These are phyloP conservation scores for Nakazawaea populi DNA, from an alignment of 805 yeast species.

Conservation along the genomic window DNA sequence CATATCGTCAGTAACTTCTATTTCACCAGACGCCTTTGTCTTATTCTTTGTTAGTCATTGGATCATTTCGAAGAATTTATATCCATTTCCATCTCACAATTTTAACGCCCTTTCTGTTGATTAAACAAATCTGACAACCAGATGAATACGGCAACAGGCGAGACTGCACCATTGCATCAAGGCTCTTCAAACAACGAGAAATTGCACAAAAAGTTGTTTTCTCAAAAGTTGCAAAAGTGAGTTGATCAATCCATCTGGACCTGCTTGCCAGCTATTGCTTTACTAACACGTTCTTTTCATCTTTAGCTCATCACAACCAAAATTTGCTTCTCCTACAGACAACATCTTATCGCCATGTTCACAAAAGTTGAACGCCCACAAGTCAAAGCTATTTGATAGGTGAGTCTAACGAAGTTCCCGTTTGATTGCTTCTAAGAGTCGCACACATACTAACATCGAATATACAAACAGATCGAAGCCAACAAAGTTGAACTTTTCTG, in stretches of 20 bases:
- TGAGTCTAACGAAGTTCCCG: slow-evolving; percentile 14
- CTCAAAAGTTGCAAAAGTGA: background rate
- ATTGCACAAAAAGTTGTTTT: slow-evolving; percentile 4
- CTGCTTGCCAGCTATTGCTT: too few species aligned
- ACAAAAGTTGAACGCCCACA: slow-evolving; percentile 46
- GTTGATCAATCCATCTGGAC: background rate
- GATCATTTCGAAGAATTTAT: too few species aligned
- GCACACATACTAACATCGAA: background rate
- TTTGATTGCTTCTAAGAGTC: too few species aligned
- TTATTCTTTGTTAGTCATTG: too few species aligned
- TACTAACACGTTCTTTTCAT: background rate
- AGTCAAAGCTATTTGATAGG: slow-evolving; percentile 31
- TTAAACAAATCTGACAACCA: too few species aligned
- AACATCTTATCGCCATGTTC: slow-evolving; percentile 53
- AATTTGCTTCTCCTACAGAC: slow-evolving; percentile 52
- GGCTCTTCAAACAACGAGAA: background rate
- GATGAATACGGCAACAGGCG: background rate
- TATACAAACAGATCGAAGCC: slow-evolving; percentile 14
- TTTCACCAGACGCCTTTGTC: too few species aligned
- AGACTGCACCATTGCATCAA: background rate
- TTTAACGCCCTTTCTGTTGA: too few species aligned
- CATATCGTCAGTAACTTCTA: too few species aligned
- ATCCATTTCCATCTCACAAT: too few species aligned
- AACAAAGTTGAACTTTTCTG: slow-evolving; percentile 19
- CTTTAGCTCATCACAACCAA: slow-evolving; percentile 4